Evolutionary conservation across 2,329 filamentous ascomycete genomes (phyloP).

Genomic region (Pyrenochaeta sp.): DNA sequence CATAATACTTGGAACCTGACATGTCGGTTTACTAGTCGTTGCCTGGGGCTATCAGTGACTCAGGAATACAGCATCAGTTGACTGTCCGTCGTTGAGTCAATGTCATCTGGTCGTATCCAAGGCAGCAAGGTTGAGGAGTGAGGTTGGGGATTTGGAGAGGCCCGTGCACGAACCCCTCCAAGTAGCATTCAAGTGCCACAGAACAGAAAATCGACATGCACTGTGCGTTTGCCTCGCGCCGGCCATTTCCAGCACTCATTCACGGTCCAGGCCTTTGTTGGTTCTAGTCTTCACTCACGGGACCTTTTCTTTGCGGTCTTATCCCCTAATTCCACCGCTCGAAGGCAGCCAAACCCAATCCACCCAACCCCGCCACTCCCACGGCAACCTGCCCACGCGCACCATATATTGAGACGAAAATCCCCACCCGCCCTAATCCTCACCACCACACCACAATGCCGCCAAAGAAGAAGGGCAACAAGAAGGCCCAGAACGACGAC

Average conservation of each 20-base stretch:
- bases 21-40: no score
- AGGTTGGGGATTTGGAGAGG: no score
- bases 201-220: conserved; percentile 33
- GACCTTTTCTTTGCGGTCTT: conserved; percentile 20
- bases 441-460: conserved; percentile 67
- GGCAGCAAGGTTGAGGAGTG: no score
- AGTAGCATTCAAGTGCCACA: no score
- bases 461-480: conserved; percentile 94
- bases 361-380: conserved; percentile 20
- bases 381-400: conserved; percentile 7
- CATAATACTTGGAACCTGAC: no score
- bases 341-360: conserved; percentile 1
- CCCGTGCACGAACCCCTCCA: no score
- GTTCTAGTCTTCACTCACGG: conserved; percentile 31
- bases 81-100: no score
- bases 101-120: no score
- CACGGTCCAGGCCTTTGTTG: conserved; percentile 35
- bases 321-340: conserved; percentile 11
- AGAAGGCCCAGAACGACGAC: conserved; percentile 87
- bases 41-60: no score
- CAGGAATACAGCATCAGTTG: neutral
- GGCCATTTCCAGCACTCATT: conserved; percentile 23
- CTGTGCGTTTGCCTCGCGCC: conserved; percentile 36
- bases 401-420: conserved; percentile 3
- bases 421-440: neutral